These are phyloP conservation scores for Vaccinium darrowii DNA, from an alignment of 148 eudicot species.

Conservation along the genomic window DNA sequence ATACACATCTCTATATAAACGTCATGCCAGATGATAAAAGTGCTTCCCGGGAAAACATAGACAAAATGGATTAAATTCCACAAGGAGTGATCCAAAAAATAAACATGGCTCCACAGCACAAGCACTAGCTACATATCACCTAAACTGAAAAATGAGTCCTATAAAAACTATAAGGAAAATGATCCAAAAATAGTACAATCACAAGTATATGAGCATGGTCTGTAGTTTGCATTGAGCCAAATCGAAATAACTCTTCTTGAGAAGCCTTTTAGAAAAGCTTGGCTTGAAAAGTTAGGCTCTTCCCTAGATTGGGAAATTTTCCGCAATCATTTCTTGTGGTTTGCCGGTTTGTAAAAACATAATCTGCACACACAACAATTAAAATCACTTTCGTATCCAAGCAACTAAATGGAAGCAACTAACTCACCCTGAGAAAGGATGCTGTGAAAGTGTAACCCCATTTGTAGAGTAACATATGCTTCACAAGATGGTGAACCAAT, in stretches of 20 bases:
- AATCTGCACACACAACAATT: constrained; percentile 7
- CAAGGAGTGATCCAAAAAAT: too few relatives aligned
- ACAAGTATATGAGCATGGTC: background rate
- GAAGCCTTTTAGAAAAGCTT: background rate
- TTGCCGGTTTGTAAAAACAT: background rate
- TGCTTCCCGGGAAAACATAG: too few relatives aligned
- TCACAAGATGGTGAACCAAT: constrained; percentile 8
- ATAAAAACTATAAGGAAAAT: background rate
- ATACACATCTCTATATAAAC: too few relatives aligned
- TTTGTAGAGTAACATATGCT: constrained; percentile 1
- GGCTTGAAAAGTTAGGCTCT: background rate
- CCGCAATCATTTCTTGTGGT: background rate
- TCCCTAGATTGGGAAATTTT: constrained; percentile 8
- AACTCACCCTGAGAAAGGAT: constrained; percentile 15
- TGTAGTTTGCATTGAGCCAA: background rate
- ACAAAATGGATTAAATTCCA: too few relatives aligned
- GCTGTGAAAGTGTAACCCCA: background rate
- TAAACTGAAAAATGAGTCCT: background rate
- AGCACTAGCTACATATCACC: background rate
- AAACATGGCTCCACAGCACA: background rate
- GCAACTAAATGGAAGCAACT: constrained; percentile 9
- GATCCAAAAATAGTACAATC: background rate
- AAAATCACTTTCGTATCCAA: constrained; percentile 5
- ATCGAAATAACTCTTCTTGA: background rate
- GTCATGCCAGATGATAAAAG: too few relatives aligned